These are phyloP conservation scores for Hibiscus mutabilis DNA, from an alignment of 345 rosid genomes.

Conservation along the genomic window DNA sequence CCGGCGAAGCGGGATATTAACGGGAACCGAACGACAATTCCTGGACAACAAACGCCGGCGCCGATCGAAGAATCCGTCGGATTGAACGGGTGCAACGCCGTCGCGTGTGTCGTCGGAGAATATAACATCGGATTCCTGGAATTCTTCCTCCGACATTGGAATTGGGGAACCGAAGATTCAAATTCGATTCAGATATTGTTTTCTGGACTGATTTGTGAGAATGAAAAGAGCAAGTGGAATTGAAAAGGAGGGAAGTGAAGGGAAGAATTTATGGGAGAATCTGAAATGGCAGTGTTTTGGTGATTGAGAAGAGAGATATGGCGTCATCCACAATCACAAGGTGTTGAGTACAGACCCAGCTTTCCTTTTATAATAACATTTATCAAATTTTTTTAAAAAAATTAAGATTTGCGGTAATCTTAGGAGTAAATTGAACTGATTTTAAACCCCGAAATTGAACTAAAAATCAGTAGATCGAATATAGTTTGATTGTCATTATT, in stretches of 20 bases:
- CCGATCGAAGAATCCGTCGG: conserved; percentile 13
- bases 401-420: too few species aligned
- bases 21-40: conserved; percentile 25
- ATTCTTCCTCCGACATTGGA: conserved; percentile 31
- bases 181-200: neutral
- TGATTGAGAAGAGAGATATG: conserved; percentile 16
- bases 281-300: conserved; percentile 25
- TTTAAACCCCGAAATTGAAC: too few species aligned
- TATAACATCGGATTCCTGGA: conserved; percentile 46
- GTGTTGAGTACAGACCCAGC: conserved; percentile 26
- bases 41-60: neutral
- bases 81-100: conserved; percentile 1
- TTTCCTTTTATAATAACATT: conserved; percentile 3
- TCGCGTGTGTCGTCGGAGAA: conserved; percentile 24
- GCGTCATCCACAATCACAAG: conserved; percentile 20
- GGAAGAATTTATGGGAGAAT: conserved; percentile 21
- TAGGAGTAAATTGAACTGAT: too few species aligned
- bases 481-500: too few species aligned
- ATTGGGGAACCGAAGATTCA: neutral
- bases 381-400: neutral
- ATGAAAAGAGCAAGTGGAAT: neutral
- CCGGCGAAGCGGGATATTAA: conserved; percentile 21
- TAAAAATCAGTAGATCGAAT: too few species aligned
- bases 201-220: neutral
- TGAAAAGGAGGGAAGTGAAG: neutral